Evolutionary conservation across 371 early-diverging fungal species (phyloP).

Genomic region (Apophysomyces variabilis): DNA sequence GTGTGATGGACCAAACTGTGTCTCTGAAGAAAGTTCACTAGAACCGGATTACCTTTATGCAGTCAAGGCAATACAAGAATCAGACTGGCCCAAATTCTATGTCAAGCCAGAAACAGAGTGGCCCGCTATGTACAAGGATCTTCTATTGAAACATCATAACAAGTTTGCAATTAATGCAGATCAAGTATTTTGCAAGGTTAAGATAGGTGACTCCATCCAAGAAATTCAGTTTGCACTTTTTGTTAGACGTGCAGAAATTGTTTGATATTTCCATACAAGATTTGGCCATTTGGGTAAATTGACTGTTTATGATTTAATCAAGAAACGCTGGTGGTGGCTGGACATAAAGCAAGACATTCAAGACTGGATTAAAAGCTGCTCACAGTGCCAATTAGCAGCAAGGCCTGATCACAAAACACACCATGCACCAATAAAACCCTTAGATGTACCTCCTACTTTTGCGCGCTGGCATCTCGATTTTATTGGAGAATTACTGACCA

Average conservation of each 20-base stretch:
- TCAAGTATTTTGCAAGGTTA: too few relatives aligned
- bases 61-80: not conserved
- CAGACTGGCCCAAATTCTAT: conserved; percentile 29
- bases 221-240: conserved; percentile 16
- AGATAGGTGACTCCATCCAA: not conserved
- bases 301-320: conserved; percentile 16
- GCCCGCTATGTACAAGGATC: not conserved
- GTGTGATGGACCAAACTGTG: conserved; percentile 14
- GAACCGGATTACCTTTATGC: conserved; percentile 30
- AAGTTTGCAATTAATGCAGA: conserved; percentile 3
- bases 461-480: too few relatives aligned
- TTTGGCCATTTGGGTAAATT: conserved; percentile 20
- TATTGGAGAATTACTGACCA: too few relatives aligned
- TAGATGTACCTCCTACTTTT: too few relatives aligned
- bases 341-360: conserved; percentile 18
- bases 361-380: conserved; percentile 16
- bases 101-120: conserved; percentile 9
- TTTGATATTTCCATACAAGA: conserved; percentile 14
- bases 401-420: too few relatives aligned
- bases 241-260: conserved; percentile 17
- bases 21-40: not conserved
- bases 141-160: conserved; percentile 5
- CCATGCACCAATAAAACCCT: too few relatives aligned
- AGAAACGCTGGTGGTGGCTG: conserved; percentile 31
- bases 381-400: conserved; percentile 10